Evolutionary conservation across 208 protist genomes (phyloP).

Genomic region (Trypanosoma lewisi): DNA sequence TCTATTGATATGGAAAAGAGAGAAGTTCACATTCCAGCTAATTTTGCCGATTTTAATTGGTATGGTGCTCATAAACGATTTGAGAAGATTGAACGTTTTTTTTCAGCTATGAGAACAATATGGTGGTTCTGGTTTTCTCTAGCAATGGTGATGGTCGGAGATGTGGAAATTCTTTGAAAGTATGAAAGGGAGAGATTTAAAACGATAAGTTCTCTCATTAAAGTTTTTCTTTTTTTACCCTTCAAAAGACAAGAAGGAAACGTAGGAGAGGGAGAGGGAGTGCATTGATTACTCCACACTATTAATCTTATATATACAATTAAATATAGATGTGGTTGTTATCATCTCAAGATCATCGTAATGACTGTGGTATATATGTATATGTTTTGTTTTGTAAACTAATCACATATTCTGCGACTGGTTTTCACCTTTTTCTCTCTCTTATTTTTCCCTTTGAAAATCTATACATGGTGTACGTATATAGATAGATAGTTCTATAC

Average conservation of each 20-base stretch:
- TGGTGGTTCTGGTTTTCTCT: slow-evolving; percentile 89
- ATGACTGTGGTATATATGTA: no score
- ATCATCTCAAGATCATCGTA: no score
- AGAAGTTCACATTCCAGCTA: slow-evolving; percentile 75
- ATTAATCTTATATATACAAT: no score
- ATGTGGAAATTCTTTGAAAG: slow-evolving; percentile 74
- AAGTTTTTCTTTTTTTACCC: no score
- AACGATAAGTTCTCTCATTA: slow-evolving; percentile 7
- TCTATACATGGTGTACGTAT: neutral
- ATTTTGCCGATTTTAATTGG: slow-evolving; percentile 90
- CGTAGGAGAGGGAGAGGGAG: slow-evolving; percentile 3
- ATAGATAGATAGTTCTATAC: slow-evolving; percentile 8
- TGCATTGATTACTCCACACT: neutral
- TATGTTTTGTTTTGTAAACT: neutral
- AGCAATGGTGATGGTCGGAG: slow-evolving; percentile 70
- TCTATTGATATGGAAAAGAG: slow-evolving; percentile 71
- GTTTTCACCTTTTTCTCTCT: no score
- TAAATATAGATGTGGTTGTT: no score
- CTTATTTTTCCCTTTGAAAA: no score
- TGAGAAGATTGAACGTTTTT: slow-evolving; percentile 53
- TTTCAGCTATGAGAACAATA: slow-evolving; percentile 54
- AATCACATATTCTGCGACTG: no score
- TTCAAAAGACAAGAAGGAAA: no score
- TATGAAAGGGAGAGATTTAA: neutral
- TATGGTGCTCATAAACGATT: slow-evolving; percentile 59